Evolutionary conservation across 139 green algal species (phyloP), one percentile per base, ranked within the genome.

Genomic region (Astrephomene gubernaculifera): DNA sequence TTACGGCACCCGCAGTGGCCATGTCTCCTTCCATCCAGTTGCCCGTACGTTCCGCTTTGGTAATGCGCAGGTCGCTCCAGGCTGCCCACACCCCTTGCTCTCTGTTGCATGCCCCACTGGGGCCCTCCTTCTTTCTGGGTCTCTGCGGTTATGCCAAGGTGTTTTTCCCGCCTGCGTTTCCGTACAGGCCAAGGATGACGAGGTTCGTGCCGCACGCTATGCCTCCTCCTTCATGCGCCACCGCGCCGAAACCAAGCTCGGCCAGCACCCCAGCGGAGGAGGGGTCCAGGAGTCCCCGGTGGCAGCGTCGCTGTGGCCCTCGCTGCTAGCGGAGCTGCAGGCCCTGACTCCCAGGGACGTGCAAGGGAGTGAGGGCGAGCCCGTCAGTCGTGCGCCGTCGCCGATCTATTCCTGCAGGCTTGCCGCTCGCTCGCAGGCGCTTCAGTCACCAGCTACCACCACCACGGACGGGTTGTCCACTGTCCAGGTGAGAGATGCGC

Each of bases 401-500:
- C 63, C 61, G 10, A 1, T 54, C 8, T 84, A 75, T 12, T 65
- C 63, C 0, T 70, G 35, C 22, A 44, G 67, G 10, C 78, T 84
- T 7, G 61, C 78, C 0, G 78, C 78, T 1, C 78, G 78, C 22
- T 65, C 61, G 4, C 78, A 75, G 9, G 63, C 78, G 1, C 31
- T 75, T 22, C 61, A 73, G 61, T 84, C 63, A 0, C 61, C 78
- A 0, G 54, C 39, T 4, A 60, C 41, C 0, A 29, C 41, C 0
- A 29, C 43, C 4, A 27, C 17, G 4, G 43, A 63, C 0, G 78
- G 63, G 31, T 53, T 75, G 43, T 84, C 78, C 0, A 84, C 78
- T 29, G 41, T 84, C 3, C 78, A 84, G 60, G 78, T 84, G n/a
- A 21, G 72, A 35, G 39, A 6, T 6, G 33, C 31, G 8, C 57